Percentiles rank a stretch among this genome's conserved stretches.
phyloP scores from a whole-genome alignment of 2,329 filamentous ascomycete species.

The Fusarium sp. region DNA sequence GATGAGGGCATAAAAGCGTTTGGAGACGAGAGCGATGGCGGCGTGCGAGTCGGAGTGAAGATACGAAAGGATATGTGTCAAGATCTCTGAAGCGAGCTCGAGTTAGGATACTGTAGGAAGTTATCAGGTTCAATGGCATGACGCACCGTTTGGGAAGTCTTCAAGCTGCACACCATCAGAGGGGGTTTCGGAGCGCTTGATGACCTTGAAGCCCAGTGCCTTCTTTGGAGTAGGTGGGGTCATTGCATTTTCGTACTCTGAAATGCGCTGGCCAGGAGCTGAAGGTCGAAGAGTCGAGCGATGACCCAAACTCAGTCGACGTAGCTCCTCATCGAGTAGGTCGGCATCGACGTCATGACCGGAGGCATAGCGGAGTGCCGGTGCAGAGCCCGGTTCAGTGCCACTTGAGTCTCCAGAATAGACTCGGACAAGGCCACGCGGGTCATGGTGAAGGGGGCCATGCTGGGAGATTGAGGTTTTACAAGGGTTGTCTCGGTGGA shows the following conservation, averaged over 20 bases:
- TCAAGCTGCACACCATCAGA: conserved; percentile 55
- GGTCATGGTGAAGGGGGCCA: conserved; percentile 61
- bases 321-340: conserved; percentile 59
- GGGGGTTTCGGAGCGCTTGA: conserved; percentile 54
- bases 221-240: conserved; percentile 57
- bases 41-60: conserved; percentile 85
- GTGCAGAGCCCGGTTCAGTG: conserved; percentile 48
- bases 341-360: conserved; percentile 50
- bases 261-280: conserved; percentile 61
- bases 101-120: conserved; percentile 21
- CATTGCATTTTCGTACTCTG: conserved; percentile 68
- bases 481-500: conserved; percentile 48
- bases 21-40: conserved; percentile 84
- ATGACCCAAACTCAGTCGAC: conserved; percentile 58
- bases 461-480: conserved; percentile 57
- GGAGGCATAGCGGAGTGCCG: conserved; percentile 39
- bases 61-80: conserved; percentile 91
- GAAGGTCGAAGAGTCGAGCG: conserved; percentile 41
- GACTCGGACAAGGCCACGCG: conserved; percentile 48
- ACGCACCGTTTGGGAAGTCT: conserved; percentile 83
- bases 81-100: conserved; percentile 70
- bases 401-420: conserved; percentile 46
- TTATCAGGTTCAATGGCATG: neutral
- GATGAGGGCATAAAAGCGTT: conserved; percentile 84
- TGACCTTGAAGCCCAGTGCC: conserved; percentile 63